Percentiles rank a stretch among this genome's conserved stretches.
Conservation (phyloP, 1,284 basidiomycete species). For the Boletus nobilissimus region DNA sequence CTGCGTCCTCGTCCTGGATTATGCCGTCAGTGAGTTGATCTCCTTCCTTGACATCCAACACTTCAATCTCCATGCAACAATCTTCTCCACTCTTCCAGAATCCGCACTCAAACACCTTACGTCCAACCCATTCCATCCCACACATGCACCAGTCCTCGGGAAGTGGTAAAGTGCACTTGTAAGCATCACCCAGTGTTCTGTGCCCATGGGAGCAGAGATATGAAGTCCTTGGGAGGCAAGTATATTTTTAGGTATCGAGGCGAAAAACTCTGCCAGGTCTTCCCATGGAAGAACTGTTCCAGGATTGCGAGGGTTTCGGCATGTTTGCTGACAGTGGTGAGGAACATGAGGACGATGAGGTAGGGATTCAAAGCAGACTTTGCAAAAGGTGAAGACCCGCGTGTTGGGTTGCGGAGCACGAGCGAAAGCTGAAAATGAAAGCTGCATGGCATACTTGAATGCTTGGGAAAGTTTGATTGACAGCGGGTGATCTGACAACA, state of each 20-base stretch:
- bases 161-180: conserved; percentile 76
- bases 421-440: conserved; percentile 84
- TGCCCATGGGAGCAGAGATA: conserved; percentile 32
- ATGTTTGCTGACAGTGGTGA: too few species aligned
- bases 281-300: too few species aligned
- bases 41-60: conserved; percentile 73
- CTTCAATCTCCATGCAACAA: conserved; percentile 80
- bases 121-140: conserved; percentile 94
- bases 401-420: too few species aligned
- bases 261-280: conserved; percentile 75
- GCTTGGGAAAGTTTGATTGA: conserved; percentile 62
- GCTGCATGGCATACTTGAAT: conserved; percentile 78
- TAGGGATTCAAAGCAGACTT: too few species aligned
- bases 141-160: conserved; percentile 96
- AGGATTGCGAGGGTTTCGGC: too few species aligned
- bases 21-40: conserved; percentile 74
- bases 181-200: conserved; percentile 67
- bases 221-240: conserved; percentile 58
- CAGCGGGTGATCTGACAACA: conserved; percentile 48
- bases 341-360: too few species aligned
- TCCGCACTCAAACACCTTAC: conserved; percentile 88
- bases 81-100: conserved; percentile 86
- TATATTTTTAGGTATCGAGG: conserved; percentile 67
- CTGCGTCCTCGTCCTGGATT: conserved; percentile 79
- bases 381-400: too few species aligned